A percentile compares a stretch with the other conserved stretches of the same genome.
These are phyloP conservation scores for Podila clonocystis DNA, from an alignment of 192 early-diverging fungal species.

Conservation along the genomic window DNA sequence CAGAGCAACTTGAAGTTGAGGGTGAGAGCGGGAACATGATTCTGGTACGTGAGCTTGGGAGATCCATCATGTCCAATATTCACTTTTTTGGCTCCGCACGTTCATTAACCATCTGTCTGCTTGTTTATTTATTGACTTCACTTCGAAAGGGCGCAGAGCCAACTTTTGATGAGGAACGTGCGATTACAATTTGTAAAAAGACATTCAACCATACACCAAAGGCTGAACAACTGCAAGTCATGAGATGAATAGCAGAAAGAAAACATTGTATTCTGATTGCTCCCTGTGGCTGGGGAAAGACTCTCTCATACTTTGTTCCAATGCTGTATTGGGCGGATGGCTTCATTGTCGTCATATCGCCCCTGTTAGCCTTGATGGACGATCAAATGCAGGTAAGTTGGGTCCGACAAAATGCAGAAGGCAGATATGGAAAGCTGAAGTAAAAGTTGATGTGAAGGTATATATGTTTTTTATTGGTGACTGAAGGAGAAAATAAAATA, in stretches of 20 bases:
- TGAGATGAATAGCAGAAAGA: slow-evolving; percentile 9
- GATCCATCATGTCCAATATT: background rate
- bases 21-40: background rate
- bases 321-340: slow-evolving; percentile 3
- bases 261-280: slow-evolving; percentile 23
- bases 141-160: background rate
- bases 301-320: slow-evolving; percentile 17
- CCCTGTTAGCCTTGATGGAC: slow-evolving; percentile 18
- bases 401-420: too few relatives aligned
- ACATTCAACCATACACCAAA: slow-evolving; percentile 22
- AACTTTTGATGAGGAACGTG: background rate
- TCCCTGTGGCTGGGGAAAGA: slow-evolving; percentile 25
- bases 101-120: background rate
- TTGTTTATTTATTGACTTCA: slow-evolving; percentile 9
- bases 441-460: too few relatives aligned
- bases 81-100: background rate
- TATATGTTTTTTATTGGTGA: too few relatives aligned
- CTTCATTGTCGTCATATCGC: slow-evolving; percentile 19
- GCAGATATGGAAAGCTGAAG: too few relatives aligned
- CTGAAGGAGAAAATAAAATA: too few relatives aligned
- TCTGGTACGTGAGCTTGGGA: background rate
- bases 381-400: slow-evolving; percentile 17
- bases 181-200: slow-evolving; percentile 8
- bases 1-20: too few relatives aligned
- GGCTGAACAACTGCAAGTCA: slow-evolving; percentile 14